Evolutionary conservation across 805 yeast genomes (phyloP), one percentile per base, ranked within the genome.

Genomic region (Sungouiozyma intestinalis): DNA sequence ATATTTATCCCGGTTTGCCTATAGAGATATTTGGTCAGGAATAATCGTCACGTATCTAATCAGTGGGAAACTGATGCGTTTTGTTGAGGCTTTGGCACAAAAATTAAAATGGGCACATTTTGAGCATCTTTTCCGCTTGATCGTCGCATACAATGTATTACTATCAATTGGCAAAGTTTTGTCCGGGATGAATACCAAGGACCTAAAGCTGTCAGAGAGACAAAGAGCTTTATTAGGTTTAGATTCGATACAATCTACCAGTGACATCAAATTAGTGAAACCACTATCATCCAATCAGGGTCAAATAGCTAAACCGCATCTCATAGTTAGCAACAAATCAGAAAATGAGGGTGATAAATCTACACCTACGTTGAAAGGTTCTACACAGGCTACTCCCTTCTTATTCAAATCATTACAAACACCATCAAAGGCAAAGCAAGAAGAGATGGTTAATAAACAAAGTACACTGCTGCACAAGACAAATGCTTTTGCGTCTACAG

Each of bases 221-320:
- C 71, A 66, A 43, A 58, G 55, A 46, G 45, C 50, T n/a, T 49
- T 66, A 18, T 45, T 67, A 29, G 70, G 70, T 0, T 45, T 67
- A 15, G 46, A 47, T 19, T 20, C 19, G 16, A n/a, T 17, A 11
- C 29, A 21, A 16, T 20, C 16, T 15, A 19, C 20, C 15, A 17
- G 34, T 17, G 3, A 14, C 4, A 27, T 11, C 8, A 32, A 20
- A 36, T 24, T 3, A 18, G 17, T 14, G n/a, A 24, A 24, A 6
- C 11, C 11, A 6, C 29, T 24, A 7, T 24, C 29, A 24, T 24
- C 29, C 6, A 24, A 24, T 24, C 9, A 24, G 4, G 27, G 16
- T 16, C 16, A 39, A 17, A 27, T 27, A 33, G 34, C 32, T 18
- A 50, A 50, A 29, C 57, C 55, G 15, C 50, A 50, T 40, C 35